Evolutionary conservation across 2,329 filamentous ascomycete species (phyloP).

Genomic region (Arthrobotrys pseudoclavata): DNA sequence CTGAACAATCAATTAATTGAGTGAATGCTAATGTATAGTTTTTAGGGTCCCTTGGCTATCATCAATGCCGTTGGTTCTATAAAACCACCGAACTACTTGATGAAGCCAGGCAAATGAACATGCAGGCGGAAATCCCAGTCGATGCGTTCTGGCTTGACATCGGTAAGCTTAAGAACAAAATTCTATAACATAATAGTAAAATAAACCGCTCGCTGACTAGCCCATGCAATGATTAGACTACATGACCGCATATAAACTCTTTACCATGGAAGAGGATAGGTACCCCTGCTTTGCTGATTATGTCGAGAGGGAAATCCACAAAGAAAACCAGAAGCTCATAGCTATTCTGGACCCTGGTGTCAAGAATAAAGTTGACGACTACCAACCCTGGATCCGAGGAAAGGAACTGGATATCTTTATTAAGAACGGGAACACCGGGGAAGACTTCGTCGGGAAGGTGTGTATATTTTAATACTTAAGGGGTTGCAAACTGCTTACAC

Average conservation of each 20-base stretch:
- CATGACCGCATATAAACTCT: slow-evolving; percentile 48
- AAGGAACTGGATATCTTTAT: slow-evolving; percentile 50
- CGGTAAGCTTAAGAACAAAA: slow-evolving; percentile 30
- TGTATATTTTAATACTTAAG: not conserved
- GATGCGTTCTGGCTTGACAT: slow-evolving; percentile 59
- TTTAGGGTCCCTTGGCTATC: slow-evolving; percentile 74
- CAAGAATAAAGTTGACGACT: slow-evolving; percentile 29
- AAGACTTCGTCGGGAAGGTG: slow-evolving; percentile 55
- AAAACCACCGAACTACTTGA: slow-evolving; percentile 34
- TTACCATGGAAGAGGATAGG: slow-evolving; percentile 43
- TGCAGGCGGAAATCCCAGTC: slow-evolving; percentile 40
- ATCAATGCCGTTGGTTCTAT: slow-evolving; percentile 85
- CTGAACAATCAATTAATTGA: not conserved
- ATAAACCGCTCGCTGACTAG: not conserved
- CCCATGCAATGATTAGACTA: slow-evolving; percentile 30
- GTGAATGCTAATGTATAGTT: not conserved
- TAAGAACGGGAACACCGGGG: slow-evolving; percentile 41
- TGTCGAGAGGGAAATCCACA: slow-evolving; percentile 29
- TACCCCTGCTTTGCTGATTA: slow-evolving; percentile 43
- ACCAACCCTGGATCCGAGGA: slow-evolving; percentile 47
- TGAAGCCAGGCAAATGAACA: slow-evolving; percentile 31
- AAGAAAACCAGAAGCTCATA: slow-evolving; percentile 52
- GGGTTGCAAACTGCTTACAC: not conserved
- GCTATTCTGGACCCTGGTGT: slow-evolving; percentile 55
- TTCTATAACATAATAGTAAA: not conserved